Conservation (phyloP, 2,329 filamentous ascomycete genomes). For the Kalaharituber pfeilii region DNA sequence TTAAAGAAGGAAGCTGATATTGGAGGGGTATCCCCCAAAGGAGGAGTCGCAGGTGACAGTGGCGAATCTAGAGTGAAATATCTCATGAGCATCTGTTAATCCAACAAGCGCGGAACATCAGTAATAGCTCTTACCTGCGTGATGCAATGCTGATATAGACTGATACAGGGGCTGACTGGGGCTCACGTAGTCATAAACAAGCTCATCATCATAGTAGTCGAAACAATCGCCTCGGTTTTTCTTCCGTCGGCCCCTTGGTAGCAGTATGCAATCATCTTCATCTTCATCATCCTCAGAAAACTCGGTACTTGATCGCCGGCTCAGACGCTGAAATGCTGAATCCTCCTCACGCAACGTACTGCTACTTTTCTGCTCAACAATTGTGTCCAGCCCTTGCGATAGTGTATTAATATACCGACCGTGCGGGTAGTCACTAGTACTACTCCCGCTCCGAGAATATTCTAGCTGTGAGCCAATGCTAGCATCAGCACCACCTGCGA, state of each 20-base stretch:
- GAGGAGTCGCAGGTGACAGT: slow-evolving; percentile 66
- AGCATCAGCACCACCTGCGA: not conserved
- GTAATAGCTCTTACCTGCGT: not conserved
- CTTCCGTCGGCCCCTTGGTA: not conserved
- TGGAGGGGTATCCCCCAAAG: slow-evolving; percentile 42
- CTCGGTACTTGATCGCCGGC: slow-evolving; percentile 3
- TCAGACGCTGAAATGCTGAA: not conserved
- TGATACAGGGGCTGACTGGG: slow-evolving; percentile 19
- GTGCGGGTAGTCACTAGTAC: not conserved
- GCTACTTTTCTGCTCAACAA: slow-evolving; percentile 16
- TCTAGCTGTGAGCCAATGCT: not conserved
- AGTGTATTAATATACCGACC: not conserved
- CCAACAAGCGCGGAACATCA: not conserved
- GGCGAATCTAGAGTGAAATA: slow-evolving; percentile 32
- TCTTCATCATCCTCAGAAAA: slow-evolving; percentile 10
- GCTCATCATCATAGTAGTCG: not conserved
- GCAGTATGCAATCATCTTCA: slow-evolving; percentile 1
- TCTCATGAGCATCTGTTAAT: too few species aligned
- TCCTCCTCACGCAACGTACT: slow-evolving; percentile 3
- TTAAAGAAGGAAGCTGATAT: slow-evolving; percentile 13
- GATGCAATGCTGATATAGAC: slow-evolving; percentile 7
- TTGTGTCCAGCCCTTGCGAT: slow-evolving; percentile 12
- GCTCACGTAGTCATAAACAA: slow-evolving; percentile 16
- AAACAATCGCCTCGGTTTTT: not conserved
- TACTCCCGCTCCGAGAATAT: not conserved